A percentile compares a stretch with the other conserved stretches of the same genome.
phyloP scores from a whole-genome alignment of 345 rosid species.

The Bruguiera parviflora region DNA sequence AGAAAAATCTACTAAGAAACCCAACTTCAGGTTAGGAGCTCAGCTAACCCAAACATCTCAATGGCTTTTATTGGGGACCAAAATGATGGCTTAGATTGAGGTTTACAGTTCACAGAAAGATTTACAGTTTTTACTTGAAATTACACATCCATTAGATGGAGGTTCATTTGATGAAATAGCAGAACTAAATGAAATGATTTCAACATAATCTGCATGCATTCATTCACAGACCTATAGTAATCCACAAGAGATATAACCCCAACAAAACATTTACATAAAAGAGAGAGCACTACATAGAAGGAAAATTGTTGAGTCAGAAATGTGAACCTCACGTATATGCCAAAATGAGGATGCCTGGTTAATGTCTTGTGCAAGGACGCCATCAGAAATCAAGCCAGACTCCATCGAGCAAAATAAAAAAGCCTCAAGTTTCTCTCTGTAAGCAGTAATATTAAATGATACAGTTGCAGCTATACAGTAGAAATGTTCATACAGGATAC shows the following conservation, averaged over 20 bases:
- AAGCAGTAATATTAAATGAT: conserved; percentile 14
- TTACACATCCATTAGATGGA: too few relatives aligned
- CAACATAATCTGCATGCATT: background rate
- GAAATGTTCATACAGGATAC: background rate
- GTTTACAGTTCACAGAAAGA: too few relatives aligned
- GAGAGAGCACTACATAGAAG: background rate
- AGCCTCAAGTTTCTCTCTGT: conserved; percentile 91
- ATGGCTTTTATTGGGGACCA: background rate
- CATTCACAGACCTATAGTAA: conserved; percentile 5
- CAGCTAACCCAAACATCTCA: too few relatives aligned
- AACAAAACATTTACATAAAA: background rate
- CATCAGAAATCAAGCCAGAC: conserved; percentile 82
- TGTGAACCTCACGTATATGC: conserved; percentile 81
- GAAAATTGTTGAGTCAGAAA: conserved; percentile 13
- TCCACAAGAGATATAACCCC: background rate
- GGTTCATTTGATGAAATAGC: too few relatives aligned
- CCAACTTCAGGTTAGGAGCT: background rate
- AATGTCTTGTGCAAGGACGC: conserved; percentile 88
- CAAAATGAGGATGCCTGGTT: conserved; percentile 89
- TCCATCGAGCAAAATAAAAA: conserved; percentile 74
- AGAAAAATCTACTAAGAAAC: background rate
- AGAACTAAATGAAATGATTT: too few relatives aligned
- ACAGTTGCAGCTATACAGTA: background rate
- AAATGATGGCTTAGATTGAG: background rate
- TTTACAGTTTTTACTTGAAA: too few relatives aligned